phyloP scores from a whole-genome alignment of 2,329 filamentous ascomycete genomes.

The Botrytis aclada region DNA sequence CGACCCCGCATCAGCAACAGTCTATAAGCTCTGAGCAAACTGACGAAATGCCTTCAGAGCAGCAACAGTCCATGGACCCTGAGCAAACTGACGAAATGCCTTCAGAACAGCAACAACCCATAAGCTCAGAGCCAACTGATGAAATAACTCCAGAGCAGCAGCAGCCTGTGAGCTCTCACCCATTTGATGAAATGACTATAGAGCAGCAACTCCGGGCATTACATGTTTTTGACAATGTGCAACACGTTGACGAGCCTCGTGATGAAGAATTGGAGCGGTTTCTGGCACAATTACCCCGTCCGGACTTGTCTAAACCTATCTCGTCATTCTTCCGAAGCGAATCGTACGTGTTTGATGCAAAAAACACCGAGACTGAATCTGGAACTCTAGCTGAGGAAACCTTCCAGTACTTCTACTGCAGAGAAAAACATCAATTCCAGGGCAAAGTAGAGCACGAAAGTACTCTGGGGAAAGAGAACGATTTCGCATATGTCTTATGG shows the following conservation, averaged over 20 bases:
- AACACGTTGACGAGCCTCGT: not conserved
- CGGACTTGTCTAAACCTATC: not conserved
- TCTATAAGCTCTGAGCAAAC: not conserved
- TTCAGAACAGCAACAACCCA: not conserved
- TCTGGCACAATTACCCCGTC: not conserved
- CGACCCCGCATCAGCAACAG: not conserved
- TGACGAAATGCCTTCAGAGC: not conserved
- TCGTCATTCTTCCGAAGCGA: not conserved
- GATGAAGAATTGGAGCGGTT: not conserved
- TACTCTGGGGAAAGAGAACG: conserved; percentile 19
- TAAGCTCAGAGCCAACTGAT: not conserved
- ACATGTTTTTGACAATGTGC: not conserved
- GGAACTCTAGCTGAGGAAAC: conserved; percentile 9
- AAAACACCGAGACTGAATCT: not conserved
- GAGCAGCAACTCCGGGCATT: not conserved
- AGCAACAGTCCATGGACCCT: not conserved
- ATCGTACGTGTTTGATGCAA: not conserved
- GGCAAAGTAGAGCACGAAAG: conserved; percentile 21
- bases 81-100: not conserved
- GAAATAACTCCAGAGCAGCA: not conserved
- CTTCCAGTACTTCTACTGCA: conserved; percentile 22
- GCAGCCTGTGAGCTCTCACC: not conserved
- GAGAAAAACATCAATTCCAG: conserved; percentile 21
- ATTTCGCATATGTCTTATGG: conserved; percentile 29
- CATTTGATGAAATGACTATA: too few relatives aligned